Conservation (phyloP, 2,329 filamentous ascomycete species). For the Furcasterigmium furcatum region DNA sequence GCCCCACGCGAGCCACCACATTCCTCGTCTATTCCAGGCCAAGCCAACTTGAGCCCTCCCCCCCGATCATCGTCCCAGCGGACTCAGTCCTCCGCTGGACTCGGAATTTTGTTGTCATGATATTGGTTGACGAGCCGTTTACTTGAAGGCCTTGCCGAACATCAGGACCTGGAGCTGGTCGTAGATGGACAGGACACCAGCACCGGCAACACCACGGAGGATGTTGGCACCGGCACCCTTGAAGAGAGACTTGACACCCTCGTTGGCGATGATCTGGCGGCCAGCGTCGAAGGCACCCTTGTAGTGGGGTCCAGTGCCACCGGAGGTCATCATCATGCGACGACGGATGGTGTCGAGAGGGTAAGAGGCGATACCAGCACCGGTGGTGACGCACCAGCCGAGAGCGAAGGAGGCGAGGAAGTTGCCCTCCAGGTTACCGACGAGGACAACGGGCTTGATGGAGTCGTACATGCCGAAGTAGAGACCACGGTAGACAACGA, state of each 20-base stretch:
- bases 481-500: constrained; percentile 99
- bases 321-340: constrained; percentile 99
- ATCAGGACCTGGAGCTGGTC: constrained; percentile 98
- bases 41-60: neutral
- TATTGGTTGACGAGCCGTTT: constrained; percentile 1
- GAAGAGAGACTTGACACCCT: constrained; percentile 99
- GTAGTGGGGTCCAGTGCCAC: constrained; percentile 98
- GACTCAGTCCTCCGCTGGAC: neutral
- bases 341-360: constrained; percentile 99
- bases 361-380: constrained; percentile 99
- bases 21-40: constrained; percentile 19
- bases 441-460: constrained; percentile 96
- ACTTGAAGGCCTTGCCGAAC: constrained; percentile 99
- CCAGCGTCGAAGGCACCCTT: constrained; percentile 92
- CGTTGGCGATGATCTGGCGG: constrained; percentile 94
- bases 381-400: constrained; percentile 98
- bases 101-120: neutral
- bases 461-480: constrained; percentile 99
- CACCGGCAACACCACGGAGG: constrained; percentile 99
- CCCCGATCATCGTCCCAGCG: constrained; percentile 1
- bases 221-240: constrained; percentile 99
- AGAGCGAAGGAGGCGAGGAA: constrained; percentile 99
- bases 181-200: constrained; percentile 99
- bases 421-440: constrained; percentile 90
- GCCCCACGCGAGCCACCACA: constrained; percentile 32